These are phyloP conservation scores for Boletellus emodensis DNA, from an alignment of 768 basidiomycete species.

Conservation along the genomic window DNA sequence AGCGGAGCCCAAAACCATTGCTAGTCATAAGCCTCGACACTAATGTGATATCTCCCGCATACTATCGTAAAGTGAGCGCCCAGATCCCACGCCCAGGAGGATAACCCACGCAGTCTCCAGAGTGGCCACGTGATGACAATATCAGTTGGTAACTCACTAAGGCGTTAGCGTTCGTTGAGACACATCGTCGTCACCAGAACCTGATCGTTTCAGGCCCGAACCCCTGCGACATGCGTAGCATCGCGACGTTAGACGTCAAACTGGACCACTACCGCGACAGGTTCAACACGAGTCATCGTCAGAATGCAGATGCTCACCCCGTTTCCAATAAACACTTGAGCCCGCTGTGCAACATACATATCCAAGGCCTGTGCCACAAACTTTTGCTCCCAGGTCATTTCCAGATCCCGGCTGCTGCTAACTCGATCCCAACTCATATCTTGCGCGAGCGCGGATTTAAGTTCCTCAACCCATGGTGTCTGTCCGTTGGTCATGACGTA, in stretches of 20 bases:
- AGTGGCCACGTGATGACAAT: no score
- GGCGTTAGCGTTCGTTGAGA: background rate
- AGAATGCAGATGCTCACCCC: slow-evolving; percentile 36
- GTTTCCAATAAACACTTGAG: slow-evolving; percentile 51
- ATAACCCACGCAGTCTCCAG: no score
- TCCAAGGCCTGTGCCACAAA: slow-evolving; percentile 45
- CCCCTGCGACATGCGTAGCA: slow-evolving; percentile 34
- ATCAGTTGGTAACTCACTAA: background rate
- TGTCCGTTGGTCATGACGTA: slow-evolving; percentile 50
- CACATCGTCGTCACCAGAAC: slow-evolving; percentile 31
- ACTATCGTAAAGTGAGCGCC: no score
- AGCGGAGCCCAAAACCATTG: no score
- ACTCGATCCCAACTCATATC: slow-evolving; percentile 38
- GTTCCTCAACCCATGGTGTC: slow-evolving; percentile 37
- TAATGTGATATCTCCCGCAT: no score
- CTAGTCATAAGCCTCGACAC: no score
- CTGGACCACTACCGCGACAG: slow-evolving; percentile 35
- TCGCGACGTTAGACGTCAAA: slow-evolving; percentile 38
- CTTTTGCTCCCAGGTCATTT: slow-evolving; percentile 40
- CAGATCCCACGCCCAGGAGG: no score
- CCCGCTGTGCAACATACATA: slow-evolving; percentile 46
- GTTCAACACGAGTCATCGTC: slow-evolving; percentile 1
- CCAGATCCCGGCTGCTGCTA: slow-evolving; percentile 41
- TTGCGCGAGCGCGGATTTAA: slow-evolving; percentile 34
- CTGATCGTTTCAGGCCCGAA: slow-evolving; percentile 28